A percentile compares a stretch with the other conserved stretches of the same genome.
Evolutionary conservation across 371 early-diverging fungal genomes (phyloP).

Genomic region (Lichtheimia corymbifera): DNA sequence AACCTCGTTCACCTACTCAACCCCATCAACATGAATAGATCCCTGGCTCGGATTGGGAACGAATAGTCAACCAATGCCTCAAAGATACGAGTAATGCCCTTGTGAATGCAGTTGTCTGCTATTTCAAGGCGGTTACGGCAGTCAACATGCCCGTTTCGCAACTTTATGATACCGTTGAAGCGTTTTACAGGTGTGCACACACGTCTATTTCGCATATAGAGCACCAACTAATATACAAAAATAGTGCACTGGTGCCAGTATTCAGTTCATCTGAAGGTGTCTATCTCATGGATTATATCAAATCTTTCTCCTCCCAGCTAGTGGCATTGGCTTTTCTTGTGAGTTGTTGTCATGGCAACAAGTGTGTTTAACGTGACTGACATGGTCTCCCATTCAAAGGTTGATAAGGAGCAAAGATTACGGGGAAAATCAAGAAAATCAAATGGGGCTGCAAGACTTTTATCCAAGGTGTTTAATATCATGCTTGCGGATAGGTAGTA

Average conservation of each 20-base stretch:
- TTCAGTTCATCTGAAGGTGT: conserved; percentile 18
- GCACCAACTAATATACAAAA: background rate
- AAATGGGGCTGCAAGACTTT: conserved; percentile 18
- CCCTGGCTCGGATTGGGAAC: background rate
- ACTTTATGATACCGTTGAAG: conserved; percentile 10
- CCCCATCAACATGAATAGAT: background rate
- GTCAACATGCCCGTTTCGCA: background rate
- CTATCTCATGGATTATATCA: conserved; percentile 19
- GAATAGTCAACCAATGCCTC: background rate
- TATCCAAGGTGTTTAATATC: conserved; percentile 26
- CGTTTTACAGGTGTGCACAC: conserved; percentile 4
- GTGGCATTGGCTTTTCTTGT: conserved; percentile 22
- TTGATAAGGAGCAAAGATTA: conserved; percentile 11
- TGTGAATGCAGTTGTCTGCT: background rate
- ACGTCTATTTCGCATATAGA: background rate
- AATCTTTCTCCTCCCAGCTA: conserved; percentile 11
- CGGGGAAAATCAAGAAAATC: conserved; percentile 16
- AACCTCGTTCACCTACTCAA: background rate
- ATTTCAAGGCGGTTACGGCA: background rate
- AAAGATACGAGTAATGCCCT: conserved; percentile 12
- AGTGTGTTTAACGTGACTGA: background rate
- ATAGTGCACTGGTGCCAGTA: conserved; percentile 18
- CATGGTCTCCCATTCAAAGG: background rate
- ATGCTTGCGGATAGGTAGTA: conserved; percentile 27
- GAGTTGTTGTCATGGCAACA: background rate